Evolutionary conservation across 768 basidiomycete genomes (phyloP).

Genomic region (Royoungia palumana): DNA sequence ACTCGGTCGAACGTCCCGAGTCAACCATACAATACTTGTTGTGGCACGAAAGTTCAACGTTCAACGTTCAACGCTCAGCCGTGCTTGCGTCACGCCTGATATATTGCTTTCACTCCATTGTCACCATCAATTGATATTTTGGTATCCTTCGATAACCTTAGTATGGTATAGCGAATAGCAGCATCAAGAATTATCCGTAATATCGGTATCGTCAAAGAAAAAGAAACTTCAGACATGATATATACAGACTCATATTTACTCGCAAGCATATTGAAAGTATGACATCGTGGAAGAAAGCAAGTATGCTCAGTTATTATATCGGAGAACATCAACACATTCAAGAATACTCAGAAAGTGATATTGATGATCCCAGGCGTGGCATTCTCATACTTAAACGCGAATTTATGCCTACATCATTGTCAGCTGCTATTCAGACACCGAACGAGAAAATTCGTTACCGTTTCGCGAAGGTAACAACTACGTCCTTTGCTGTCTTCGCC

Average conservation of each 20-base stretch:
- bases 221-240: constrained; percentile 9
- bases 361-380: constrained; percentile 10
- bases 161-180: constrained; percentile 3
- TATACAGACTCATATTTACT: constrained; percentile 10
- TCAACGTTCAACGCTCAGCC: no score
- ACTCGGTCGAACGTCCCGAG: no score
- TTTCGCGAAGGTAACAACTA: constrained; percentile 10
- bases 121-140: background rate
- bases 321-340: background rate
- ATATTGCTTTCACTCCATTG: background rate
- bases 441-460: constrained; percentile 8
- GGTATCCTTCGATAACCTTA: constrained; percentile 7
- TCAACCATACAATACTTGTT: no score
- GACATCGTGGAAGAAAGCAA: background rate
- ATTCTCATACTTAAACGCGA: background rate
- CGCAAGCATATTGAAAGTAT: constrained; percentile 12
- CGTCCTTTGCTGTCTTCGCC: background rate
- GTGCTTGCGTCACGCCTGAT: no score
- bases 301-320: background rate
- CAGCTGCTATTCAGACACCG: background rate
- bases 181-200: constrained; percentile 10
- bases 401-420: constrained; percentile 19
- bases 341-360: constrained; percentile 20
- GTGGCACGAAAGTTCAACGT: no score
- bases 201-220: background rate